phyloP scores from a whole-genome alignment of 768 basidiomycete species.

The Tricholoma furcatifolium region DNA sequence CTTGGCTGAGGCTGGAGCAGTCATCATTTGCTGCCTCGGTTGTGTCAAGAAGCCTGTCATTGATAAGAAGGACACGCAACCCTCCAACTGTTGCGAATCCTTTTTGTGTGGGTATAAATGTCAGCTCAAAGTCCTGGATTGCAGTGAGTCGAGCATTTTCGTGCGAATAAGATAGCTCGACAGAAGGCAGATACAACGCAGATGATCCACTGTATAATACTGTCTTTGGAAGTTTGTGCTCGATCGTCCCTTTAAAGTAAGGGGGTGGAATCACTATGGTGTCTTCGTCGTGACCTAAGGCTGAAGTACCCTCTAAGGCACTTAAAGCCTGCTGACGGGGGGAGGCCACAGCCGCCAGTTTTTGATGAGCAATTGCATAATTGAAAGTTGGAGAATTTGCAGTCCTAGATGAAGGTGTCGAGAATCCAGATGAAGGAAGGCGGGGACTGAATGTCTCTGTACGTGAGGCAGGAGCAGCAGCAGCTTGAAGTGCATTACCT shows the following conservation, averaged over 20 bases:
- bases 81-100: conserved; percentile 72
- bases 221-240: conserved; percentile 29
- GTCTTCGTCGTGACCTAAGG: conserved; percentile 10
- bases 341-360: conserved; percentile 45
- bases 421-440: conserved; percentile 49
- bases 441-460: conserved; percentile 30
- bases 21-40: conserved; percentile 21
- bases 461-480: conserved; percentile 17
- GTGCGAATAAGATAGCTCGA: conserved; percentile 32
- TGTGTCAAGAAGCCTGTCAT: conserved; percentile 47
- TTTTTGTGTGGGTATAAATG: conserved; percentile 53
- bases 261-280: conserved; percentile 40
- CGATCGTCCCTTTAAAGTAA: conserved; percentile 41
- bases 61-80: conserved; percentile 63
- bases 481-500: conserved; percentile 16
- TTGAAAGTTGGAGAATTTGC: conserved; percentile 48
- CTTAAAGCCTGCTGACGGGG: conserved; percentile 26
- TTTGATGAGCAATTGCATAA: conserved; percentile 51
- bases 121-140: conserved; percentile 60
- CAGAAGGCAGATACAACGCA: conserved; percentile 40
- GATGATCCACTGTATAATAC: conserved; percentile 54
- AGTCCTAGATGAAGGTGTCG: conserved; percentile 38
- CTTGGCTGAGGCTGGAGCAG: conserved; percentile 27
- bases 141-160: conserved; percentile 29
- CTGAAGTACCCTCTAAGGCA: conserved; percentile 14